phyloP scores from a whole-genome alignment of 2,329 filamentous ascomycete genomes.

The Orbilia javanica region DNA sequence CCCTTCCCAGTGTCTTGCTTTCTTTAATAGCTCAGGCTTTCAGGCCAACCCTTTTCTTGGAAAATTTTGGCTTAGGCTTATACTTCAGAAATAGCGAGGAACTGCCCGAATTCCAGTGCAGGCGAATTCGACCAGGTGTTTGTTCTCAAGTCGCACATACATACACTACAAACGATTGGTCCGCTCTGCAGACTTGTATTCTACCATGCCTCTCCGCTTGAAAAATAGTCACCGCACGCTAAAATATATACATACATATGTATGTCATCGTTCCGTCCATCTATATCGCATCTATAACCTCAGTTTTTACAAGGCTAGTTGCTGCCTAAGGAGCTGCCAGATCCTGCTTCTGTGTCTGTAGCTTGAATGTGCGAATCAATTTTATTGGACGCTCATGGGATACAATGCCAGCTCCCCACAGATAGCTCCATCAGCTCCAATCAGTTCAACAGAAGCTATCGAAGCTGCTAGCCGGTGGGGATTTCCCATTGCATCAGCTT shows the following conservation, averaged over 20 bases:
- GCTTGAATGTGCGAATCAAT: neutral
- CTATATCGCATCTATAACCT: neutral
- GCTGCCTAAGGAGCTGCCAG: neutral
- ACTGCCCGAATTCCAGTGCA: neutral
- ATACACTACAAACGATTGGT: no score
- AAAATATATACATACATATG: neutral
- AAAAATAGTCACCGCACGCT: no score
- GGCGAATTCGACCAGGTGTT: neutral
- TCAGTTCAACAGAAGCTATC: conserved; percentile 1
- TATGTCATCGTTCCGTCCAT: neutral
- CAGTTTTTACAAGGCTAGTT: conserved; percentile 9
- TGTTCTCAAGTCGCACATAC: neutral
- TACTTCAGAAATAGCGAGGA: neutral
- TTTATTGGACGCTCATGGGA: neutral
- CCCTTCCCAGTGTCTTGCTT: neutral
- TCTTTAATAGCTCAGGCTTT: neutral
- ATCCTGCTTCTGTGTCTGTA: neutral
- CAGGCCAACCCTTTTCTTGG: neutral
- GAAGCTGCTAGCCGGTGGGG: no score
- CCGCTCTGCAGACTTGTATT: no score
- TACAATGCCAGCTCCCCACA: neutral
- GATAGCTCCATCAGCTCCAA: neutral
- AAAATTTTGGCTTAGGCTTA: neutral
- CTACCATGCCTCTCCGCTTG: neutral
- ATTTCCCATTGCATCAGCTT: neutral